Conservation (phyloP, 768 basidiomycete genomes). For the Russula olivacea region DNA sequence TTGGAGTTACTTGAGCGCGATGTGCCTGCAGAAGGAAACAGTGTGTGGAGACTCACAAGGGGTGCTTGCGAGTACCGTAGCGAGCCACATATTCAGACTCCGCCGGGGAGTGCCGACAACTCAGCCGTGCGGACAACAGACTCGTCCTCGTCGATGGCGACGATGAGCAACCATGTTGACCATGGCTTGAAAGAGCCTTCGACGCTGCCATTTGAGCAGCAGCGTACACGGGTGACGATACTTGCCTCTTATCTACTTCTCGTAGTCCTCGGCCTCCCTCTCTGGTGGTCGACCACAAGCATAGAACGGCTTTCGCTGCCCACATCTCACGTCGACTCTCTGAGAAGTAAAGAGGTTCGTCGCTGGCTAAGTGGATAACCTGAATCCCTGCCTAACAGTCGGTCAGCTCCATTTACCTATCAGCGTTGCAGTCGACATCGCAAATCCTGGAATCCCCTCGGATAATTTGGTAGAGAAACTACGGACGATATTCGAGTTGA, state of each 20-base stretch:
- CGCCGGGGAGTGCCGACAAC: conserved; percentile 1
- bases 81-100: conserved; percentile 16
- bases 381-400: background rate
- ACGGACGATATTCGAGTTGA: conserved; percentile 10
- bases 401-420: conserved; percentile 23
- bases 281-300: conserved; percentile 93
- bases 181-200: conserved; percentile 17
- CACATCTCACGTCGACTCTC: conserved; percentile 19
- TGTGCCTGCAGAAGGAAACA: conserved; percentile 4
- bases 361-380: background rate
- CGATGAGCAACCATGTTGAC: conserved; percentile 7
- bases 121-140: too few relatives aligned
- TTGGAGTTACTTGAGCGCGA: conserved; percentile 10
- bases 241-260: conserved; percentile 74
- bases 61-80: background rate
- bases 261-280: conserved; percentile 70
- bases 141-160: background rate
- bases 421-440: conserved; percentile 6
- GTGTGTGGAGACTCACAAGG: conserved; percentile 1
- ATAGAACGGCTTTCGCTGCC: conserved; percentile 79
- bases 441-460: background rate
- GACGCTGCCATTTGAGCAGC: conserved; percentile 14
- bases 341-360: conserved; percentile 20
- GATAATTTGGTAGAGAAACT: conserved; percentile 2
- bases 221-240: conserved; percentile 44